Conservation (phyloP, 1,284 basidiomycete species). For the Rhodotorula mucilaginosa region DNA sequence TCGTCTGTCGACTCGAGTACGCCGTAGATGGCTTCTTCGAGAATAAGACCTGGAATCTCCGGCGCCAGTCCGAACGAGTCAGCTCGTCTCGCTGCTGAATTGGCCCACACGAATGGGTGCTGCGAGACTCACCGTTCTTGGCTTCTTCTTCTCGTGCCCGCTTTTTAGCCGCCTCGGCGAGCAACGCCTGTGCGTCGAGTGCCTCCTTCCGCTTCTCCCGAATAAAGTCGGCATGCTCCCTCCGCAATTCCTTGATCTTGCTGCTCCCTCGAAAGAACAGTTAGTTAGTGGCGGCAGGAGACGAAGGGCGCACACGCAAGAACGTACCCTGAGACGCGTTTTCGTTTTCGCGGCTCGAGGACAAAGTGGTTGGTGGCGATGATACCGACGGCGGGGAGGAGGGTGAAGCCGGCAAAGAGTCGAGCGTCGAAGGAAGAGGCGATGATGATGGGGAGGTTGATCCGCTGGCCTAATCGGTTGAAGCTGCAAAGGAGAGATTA, state of each 20-base stretch:
- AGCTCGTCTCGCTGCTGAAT: too few relatives aligned
- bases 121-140: slow-evolving; percentile 46
- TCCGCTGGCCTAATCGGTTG: slow-evolving; percentile 58
- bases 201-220: slow-evolving; percentile 60
- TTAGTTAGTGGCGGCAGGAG: background rate
- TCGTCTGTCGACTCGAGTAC: slow-evolving; percentile 26
- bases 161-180: slow-evolving; percentile 51
- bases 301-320: background rate
- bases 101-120: too few relatives aligned
- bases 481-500: slow-evolving; percentile 44
- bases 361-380: slow-evolving; percentile 60
- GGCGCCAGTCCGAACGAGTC: too few relatives aligned
- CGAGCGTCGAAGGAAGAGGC: slow-evolving; percentile 54
- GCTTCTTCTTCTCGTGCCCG: slow-evolving; percentile 51
- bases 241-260: slow-evolving; percentile 56
- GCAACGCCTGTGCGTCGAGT: slow-evolving; percentile 56
- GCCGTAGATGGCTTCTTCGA: slow-evolving; percentile 70
- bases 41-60: slow-evolving; percentile 59
- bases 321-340: slow-evolving; percentile 55
- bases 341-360: slow-evolving; percentile 58
- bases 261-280: slow-evolving; percentile 30
- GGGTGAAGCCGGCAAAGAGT: slow-evolving; percentile 55
- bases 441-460: slow-evolving; percentile 60
- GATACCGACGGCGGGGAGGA: slow-evolving; percentile 58
- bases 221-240: slow-evolving; percentile 61